Percentiles rank a stretch among this genome's conserved stretches.
Evolutionary conservation across 2,329 filamentous ascomycete genomes (phyloP).

Genomic region (Dactylella cylindrospora): DNA sequence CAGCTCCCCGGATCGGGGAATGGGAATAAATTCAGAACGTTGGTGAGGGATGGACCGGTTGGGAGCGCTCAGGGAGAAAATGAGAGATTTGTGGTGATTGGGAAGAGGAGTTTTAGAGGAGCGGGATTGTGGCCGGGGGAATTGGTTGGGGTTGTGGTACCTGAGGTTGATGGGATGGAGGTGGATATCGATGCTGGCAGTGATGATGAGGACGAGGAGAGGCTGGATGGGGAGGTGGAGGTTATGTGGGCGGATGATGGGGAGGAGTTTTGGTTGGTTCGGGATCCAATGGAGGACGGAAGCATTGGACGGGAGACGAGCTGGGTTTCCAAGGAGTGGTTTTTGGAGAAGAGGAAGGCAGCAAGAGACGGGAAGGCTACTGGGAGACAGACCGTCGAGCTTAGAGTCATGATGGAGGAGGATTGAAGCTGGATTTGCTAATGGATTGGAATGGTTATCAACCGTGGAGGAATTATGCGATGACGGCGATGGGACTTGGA

Average conservation of each 20-base stretch:
- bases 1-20: slow-evolving; percentile 33
- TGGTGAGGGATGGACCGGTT: slow-evolving; percentile 32
- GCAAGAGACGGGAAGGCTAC: not conserved
- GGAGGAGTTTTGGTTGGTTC: slow-evolving; percentile 46
- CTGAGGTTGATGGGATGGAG: slow-evolving; percentile 18
- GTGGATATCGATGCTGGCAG: slow-evolving; percentile 1
- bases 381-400: slow-evolving; percentile 5
- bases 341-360: slow-evolving; percentile 13
- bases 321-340: slow-evolving; percentile 40
- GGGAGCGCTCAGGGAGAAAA: slow-evolving; percentile 13
- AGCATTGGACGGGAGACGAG: slow-evolving; percentile 34
- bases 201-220: slow-evolving; percentile 1
- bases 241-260: slow-evolving; percentile 60
- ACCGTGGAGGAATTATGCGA: too few relatives aligned
- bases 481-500: too few relatives aligned
- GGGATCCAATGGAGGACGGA: slow-evolving; percentile 26
- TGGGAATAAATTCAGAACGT: slow-evolving; percentile 30
- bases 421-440: too few relatives aligned
- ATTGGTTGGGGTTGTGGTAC: slow-evolving; percentile 2
- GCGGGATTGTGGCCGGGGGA: slow-evolving; percentile 21
- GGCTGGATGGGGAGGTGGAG: slow-evolving; percentile 51
- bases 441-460: too few relatives aligned
- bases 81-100: slow-evolving; percentile 37
- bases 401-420: slow-evolving; percentile 33
- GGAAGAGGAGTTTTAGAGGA: slow-evolving; percentile 32